Evolutionary conservation across 2,329 filamentous ascomycete genomes (phyloP).

Genomic region (Calonectria ilicicola): DNA sequence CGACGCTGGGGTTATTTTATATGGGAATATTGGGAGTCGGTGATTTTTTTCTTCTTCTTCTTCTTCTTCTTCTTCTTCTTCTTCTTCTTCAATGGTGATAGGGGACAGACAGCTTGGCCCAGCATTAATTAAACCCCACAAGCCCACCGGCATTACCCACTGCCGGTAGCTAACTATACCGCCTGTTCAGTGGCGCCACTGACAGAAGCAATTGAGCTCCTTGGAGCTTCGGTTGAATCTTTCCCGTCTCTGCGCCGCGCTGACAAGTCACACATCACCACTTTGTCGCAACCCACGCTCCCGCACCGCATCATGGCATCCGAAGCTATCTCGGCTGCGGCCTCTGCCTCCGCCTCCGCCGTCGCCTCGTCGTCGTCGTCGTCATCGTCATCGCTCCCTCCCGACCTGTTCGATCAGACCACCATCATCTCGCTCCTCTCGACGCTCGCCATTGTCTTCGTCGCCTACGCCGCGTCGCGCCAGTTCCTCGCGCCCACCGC

Average conservation of each 20-base stretch:
- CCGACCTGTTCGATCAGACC: constrained; percentile 69
- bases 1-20: neutral
- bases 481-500: constrained; percentile 61
- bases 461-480: constrained; percentile 63
- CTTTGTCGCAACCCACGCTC: neutral
- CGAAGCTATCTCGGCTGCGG: constrained; percentile 25
- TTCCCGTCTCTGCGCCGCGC: neutral
- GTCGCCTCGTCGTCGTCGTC: neutral
- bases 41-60: neutral
- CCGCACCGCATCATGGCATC: constrained; percentile 25
- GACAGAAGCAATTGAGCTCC: neutral
- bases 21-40: neutral
- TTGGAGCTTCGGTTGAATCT: neutral
- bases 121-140: constrained; percentile 1
- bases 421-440: constrained; percentile 70
- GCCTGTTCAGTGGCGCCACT: neutral
- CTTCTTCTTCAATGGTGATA: neutral
- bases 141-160: neutral
- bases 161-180: neutral
- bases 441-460: constrained; percentile 63
- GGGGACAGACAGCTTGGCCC: neutral
- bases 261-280: neutral
- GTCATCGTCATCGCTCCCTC: constrained; percentile 53
- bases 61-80: too few species aligned
- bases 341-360: constrained; percentile 10